These are phyloP conservation scores for Sphaerulina populicola DNA, from an alignment of 2,329 filamentous ascomycete species.

Conservation along the genomic window DNA sequence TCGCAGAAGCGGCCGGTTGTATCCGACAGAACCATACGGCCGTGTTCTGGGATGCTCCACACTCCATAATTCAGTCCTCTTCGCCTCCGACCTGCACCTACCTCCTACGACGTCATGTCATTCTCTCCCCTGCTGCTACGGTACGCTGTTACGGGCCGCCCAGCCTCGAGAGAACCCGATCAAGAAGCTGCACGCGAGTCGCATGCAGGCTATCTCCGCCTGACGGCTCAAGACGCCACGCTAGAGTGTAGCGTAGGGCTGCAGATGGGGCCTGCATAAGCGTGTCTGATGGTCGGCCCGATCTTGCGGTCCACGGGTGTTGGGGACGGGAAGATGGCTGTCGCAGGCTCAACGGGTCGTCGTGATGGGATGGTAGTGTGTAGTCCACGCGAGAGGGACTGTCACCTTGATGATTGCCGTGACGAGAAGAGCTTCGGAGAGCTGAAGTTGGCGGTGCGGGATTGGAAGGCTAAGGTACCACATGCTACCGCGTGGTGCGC, in stretches of 20 bases:
- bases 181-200: conserved; percentile 7
- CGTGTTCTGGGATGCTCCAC: not conserved
- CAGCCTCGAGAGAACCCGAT: not conserved
- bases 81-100: too few relatives aligned
- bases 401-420: too few relatives aligned
- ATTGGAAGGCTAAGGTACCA: too few relatives aligned
- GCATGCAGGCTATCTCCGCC: conserved; percentile 2
- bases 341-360: not conserved
- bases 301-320: not conserved
- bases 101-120: too few relatives aligned
- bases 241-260: conserved; percentile 12
- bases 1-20: conserved; percentile 1
- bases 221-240: conserved; percentile 10
- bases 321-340: conserved; percentile 8
- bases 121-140: not conserved
- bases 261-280: conserved; percentile 13
- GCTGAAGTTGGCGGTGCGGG: too few relatives aligned
- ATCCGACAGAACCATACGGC: not conserved
- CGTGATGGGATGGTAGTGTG: too few relatives aligned
- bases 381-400: too few relatives aligned
- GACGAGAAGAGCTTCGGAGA: too few relatives aligned
- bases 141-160: not conserved
- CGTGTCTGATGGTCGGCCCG: conserved; percentile 10
- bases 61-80: too few relatives aligned
- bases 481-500: too few relatives aligned